Conservation (phyloP, 805 yeast genomes). For the Suhomyces vadensis region DNA sequence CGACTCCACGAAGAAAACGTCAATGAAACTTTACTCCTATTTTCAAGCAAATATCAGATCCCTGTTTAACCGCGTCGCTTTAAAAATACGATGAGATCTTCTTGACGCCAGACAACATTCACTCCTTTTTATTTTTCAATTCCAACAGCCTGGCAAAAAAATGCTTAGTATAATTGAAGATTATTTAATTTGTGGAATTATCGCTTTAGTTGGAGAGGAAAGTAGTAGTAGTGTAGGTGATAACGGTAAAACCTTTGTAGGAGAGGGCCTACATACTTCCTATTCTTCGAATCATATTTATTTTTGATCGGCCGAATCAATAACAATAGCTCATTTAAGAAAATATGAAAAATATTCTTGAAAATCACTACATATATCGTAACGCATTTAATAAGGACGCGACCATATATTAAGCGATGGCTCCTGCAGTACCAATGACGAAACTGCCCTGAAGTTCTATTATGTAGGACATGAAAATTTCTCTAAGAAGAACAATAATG, state of each 20-base stretch:
- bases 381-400: background rate
- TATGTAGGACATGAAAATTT: background rate
- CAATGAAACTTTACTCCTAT: background rate
- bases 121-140: background rate
- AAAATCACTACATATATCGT: background rate
- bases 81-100: background rate
- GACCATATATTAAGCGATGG: background rate
- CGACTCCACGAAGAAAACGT: background rate
- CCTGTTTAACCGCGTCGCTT: background rate
- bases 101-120: background rate
- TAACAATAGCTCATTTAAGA: no score
- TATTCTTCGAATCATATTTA: no score
- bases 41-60: background rate
- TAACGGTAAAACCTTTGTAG: no score
- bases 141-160: no score
- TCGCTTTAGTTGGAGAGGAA: no score
- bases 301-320: no score
- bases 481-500: no score
- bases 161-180: no score
- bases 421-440: background rate
- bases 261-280: no score
- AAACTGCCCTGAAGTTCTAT: background rate
- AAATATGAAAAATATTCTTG: background rate
- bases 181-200: no score
- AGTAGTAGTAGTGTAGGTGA: no score